Conservation (phyloP, 2,329 filamentous ascomycete species). For the Rutstroemia sp. region DNA sequence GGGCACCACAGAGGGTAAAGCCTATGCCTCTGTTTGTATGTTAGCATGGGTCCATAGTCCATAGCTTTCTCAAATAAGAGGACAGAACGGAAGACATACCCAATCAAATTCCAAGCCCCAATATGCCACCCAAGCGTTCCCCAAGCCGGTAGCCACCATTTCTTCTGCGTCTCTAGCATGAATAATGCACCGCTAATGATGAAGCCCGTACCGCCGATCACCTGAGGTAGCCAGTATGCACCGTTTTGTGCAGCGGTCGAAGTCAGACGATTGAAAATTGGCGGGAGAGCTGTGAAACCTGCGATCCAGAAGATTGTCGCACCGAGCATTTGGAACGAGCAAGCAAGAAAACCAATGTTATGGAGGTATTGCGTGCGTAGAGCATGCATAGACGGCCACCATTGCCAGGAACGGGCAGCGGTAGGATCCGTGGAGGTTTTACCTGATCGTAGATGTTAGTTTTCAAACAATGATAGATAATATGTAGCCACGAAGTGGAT, state of each 20-base stretch:
- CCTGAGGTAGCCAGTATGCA: constrained; percentile 54
- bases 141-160: constrained; percentile 53
- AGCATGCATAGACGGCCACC: constrained; percentile 51
- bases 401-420: constrained; percentile 39
- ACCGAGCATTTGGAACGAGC: constrained; percentile 45
- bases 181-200: constrained; percentile 51
- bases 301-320: constrained; percentile 59
- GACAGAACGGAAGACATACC: constrained; percentile 25
- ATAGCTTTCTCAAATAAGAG: not conserved
- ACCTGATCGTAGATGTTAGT: not conserved
- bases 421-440: not conserved
- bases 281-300: constrained; percentile 52
- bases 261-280: constrained; percentile 44
- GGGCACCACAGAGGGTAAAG: constrained; percentile 53
- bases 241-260: constrained; percentile 39
- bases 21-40: constrained; percentile 36
- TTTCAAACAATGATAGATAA: not conserved
- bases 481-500: not conserved
- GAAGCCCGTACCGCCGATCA: constrained; percentile 56
- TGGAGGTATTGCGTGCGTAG: constrained; percentile 52
- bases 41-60: not conserved
- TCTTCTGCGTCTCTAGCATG: constrained; percentile 58
- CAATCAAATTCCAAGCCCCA: constrained; percentile 57
- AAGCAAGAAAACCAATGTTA: constrained; percentile 57
- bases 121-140: constrained; percentile 58